phyloP scores from a whole-genome alignment of 1,139 yeast genomes.

The Sugiyamaella grinbergsii region DNA sequence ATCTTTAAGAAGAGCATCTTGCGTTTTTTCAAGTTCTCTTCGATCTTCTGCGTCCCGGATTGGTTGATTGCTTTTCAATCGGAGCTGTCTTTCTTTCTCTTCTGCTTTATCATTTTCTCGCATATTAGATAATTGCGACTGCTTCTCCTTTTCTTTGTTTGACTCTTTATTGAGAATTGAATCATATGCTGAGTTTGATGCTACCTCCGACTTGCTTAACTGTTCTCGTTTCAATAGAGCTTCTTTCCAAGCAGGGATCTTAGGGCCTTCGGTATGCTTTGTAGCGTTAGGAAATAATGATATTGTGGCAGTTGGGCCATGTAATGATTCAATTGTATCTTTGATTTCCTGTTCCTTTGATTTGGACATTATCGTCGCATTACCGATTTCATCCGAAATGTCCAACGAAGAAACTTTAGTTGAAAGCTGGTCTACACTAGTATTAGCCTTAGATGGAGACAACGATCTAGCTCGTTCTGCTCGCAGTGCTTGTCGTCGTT shows the following conservation, averaged over 20 bases:
- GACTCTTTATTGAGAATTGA: not conserved
- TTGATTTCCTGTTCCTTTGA: slow-evolving; percentile 31
- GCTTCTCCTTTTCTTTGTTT: not conserved
- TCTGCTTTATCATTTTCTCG: not conserved
- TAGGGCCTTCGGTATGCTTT: slow-evolving; percentile 13
- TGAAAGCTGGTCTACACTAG: not conserved
- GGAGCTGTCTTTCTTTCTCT: slow-evolving; percentile 1
- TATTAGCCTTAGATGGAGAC: slow-evolving; percentile 34
- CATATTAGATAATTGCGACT: too few species aligned
- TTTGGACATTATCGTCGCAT: slow-evolving; percentile 1
- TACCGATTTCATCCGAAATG: not conserved
- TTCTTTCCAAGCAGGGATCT: slow-evolving; percentile 18
- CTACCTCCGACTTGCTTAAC: not conserved
- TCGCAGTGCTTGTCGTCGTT: slow-evolving; percentile 38
- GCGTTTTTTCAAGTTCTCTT: not conserved
- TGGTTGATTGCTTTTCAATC: not conserved
- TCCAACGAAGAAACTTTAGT: not conserved
- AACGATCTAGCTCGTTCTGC: slow-evolving; percentile 33
- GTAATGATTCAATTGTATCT: slow-evolving; percentile 30
- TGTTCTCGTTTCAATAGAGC: slow-evolving; percentile 10
- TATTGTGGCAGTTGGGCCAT: slow-evolving; percentile 27
- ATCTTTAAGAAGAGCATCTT: not conserved
- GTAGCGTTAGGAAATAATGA: slow-evolving; percentile 13
- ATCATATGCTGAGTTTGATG: not conserved
- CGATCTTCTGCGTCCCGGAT: too few species aligned